phyloP scores from a whole-genome alignment of 2,329 filamentous ascomycete genomes.

The Aspergillus japonicus region DNA sequence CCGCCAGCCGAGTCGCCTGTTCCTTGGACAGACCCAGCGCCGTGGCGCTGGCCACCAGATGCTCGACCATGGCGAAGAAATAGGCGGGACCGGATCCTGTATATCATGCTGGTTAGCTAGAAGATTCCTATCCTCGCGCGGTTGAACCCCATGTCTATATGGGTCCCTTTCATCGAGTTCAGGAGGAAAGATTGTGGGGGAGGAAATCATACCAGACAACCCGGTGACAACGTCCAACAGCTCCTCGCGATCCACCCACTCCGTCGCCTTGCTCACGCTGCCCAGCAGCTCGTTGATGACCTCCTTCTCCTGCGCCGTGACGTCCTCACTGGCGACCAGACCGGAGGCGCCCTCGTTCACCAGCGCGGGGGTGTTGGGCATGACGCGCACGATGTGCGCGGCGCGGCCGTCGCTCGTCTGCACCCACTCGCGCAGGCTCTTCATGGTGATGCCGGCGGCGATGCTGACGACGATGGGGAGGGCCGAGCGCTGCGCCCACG shows the following conservation, averaged over 20 bases:
- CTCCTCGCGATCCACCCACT: conserved; percentile 37
- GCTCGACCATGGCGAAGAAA: conserved; percentile 40
- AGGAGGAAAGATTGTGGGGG: not conserved
- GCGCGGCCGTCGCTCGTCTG: conserved; percentile 24
- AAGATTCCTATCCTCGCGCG: no score
- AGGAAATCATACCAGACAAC: conserved; percentile 29
- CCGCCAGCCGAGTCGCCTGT: conserved; percentile 34
- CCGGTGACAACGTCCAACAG: conserved; percentile 38
- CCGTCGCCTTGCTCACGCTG: conserved; percentile 34
- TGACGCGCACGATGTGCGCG: conserved; percentile 34
- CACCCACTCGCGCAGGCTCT: conserved; percentile 31
- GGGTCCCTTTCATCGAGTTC: not conserved
- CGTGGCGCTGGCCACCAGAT: conserved; percentile 33
- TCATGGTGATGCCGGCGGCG: conserved; percentile 35
- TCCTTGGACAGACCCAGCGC: conserved; percentile 32
- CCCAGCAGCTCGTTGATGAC: conserved; percentile 30
- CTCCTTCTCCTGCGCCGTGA: conserved; percentile 30
- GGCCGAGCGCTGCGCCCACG: conserved; percentile 24
- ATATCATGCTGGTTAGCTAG: not conserved
- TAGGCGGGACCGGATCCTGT: conserved; percentile 38
- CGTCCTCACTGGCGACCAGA: conserved; percentile 27
- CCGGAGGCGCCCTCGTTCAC: conserved; percentile 36
- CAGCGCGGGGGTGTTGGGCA: conserved; percentile 37
- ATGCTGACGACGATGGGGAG: conserved; percentile 36
- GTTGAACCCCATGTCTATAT: no score